Conservation (phyloP, 2,329 filamentous ascomycete species). For the Sclerotinia trifoliorum region DNA sequence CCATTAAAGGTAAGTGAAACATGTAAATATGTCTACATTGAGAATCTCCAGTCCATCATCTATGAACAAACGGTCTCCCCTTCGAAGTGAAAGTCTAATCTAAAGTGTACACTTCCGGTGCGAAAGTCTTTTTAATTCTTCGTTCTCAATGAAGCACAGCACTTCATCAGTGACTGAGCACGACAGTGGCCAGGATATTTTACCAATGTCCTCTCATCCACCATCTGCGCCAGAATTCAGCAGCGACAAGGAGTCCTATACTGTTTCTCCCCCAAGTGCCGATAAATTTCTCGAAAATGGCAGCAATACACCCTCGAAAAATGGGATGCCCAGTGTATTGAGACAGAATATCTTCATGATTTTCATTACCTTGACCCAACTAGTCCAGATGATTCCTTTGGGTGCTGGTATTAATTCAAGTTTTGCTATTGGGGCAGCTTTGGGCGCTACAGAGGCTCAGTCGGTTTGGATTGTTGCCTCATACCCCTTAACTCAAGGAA, state of each 20-base stretch:
- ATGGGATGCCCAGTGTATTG: neutral
- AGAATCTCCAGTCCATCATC: neutral
- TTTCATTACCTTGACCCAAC: conserved; percentile 19
- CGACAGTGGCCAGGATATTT: neutral
- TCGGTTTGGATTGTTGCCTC: conserved; percentile 19
- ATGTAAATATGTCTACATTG: conserved; percentile 7
- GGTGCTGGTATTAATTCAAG: conserved; percentile 19
- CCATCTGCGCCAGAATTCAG: neutral
- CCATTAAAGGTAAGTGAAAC: neutral
- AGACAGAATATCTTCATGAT: conserved; percentile 17
- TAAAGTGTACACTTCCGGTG: neutral
- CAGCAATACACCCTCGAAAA: conserved; percentile 7
- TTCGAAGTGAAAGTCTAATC: neutral
- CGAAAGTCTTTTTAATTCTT: neutral
- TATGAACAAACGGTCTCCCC: neutral
- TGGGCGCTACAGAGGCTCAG: conserved; percentile 12
- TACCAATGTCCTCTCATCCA: neutral
- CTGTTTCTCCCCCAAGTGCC: neutral
- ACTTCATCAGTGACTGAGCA: too few species aligned
- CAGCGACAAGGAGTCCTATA: neutral
- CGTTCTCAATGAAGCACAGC: neutral
- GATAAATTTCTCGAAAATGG: neutral
- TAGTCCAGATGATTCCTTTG: conserved; percentile 21
- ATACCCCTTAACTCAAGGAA: conserved; percentile 24
- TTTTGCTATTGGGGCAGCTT: conserved; percentile 11